Evolutionary conservation across 352 stramenopile species (phyloP).

Genomic region (Phytophthora citricola): DNA sequence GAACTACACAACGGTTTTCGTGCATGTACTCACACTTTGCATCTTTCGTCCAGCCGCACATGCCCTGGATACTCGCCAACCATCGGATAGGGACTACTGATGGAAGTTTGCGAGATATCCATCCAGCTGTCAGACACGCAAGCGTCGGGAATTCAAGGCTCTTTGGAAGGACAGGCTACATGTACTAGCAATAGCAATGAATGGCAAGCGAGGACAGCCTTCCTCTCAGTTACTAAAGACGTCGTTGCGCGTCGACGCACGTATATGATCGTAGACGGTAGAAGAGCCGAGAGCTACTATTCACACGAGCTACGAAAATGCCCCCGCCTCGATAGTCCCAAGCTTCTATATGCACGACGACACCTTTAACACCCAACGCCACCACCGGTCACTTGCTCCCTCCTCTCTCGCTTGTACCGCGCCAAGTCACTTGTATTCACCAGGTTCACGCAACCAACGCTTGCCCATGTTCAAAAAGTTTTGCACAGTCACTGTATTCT

Average conservation of each 20-base stretch:
- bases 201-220: conserved; percentile 18
- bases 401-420: conserved; percentile 14
- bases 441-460: conserved; percentile 28
- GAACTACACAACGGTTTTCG: conserved; percentile 2
- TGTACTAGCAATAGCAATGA: conserved; percentile 2
- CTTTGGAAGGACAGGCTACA: conserved; percentile 6
- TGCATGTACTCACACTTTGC: background rate
- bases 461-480: conserved; percentile 38
- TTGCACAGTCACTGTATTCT: conserved; percentile 46
- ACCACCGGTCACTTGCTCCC: conserved; percentile 14
- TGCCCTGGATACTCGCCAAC: background rate
- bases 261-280: conserved; percentile 21
- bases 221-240: conserved; percentile 20
- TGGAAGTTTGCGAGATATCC: background rate
- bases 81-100: background rate
- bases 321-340: conserved; percentile 8
- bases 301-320: conserved; percentile 31
- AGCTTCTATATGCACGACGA: conserved; percentile 34
- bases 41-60: background rate
- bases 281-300: conserved; percentile 39
- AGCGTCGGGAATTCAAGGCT: conserved; percentile 3
- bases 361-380: conserved; percentile 33
- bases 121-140: conserved; percentile 19
- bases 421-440: conserved; percentile 23
- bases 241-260: conserved; percentile 24